Conservation (phyloP, 192 early-diverging fungal species). For the Spizellomyces sp. region DNA sequence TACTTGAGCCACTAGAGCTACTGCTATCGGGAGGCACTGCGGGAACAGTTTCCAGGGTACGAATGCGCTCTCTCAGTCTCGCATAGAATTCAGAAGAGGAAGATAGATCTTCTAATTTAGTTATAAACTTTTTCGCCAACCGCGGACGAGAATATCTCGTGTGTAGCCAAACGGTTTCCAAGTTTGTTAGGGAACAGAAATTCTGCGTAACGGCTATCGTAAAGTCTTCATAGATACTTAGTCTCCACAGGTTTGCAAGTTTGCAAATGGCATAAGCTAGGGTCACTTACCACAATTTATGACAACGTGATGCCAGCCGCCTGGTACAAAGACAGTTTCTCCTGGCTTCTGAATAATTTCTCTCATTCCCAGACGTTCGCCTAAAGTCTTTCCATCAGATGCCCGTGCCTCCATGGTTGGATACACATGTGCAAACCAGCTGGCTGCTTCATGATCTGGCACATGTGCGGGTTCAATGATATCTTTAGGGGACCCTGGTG, state of each 20-base stretch:
- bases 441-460: conserved; percentile 69
- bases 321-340: conserved; percentile 81
- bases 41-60: neutral
- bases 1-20: neutral
- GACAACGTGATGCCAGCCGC: conserved; percentile 79
- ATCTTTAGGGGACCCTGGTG: conserved; percentile 62
- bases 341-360: conserved; percentile 72
- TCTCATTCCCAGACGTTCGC: conserved; percentile 66
- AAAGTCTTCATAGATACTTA: conserved; percentile 48
- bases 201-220: conserved; percentile 83
- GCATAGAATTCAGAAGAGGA: neutral
- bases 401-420: conserved; percentile 25
- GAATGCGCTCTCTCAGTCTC: neutral
- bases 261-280: neutral
- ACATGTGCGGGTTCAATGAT: conserved; percentile 57
- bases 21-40: neutral
- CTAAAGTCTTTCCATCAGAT: conserved; percentile 47
- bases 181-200: conserved; percentile 67
- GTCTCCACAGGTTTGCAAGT: neutral
- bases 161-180: conserved; percentile 69
- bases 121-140: conserved; percentile 28
- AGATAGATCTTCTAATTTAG: conserved; percentile 15
- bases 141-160: conserved; percentile 53
- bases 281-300: conserved; percentile 66
- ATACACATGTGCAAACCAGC: conserved; percentile 71